A percentile compares a stretch with the other conserved stretches of the same genome.
Conservation (phyloP, 257 asterid genomes). For the Perilla frutescens region DNA sequence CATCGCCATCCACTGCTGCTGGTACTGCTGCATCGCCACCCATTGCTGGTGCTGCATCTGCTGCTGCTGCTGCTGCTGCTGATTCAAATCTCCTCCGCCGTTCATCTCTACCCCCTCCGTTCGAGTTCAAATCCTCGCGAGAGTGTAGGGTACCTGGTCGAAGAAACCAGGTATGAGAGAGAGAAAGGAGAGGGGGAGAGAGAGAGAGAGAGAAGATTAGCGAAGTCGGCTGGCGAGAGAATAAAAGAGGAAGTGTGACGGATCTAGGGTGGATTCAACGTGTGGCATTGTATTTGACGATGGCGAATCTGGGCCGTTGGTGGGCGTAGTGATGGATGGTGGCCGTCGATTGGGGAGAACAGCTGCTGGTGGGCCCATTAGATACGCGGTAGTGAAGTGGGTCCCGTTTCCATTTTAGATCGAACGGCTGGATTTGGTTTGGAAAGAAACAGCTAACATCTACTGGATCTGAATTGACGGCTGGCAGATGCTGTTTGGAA, state of each 20-base stretch:
- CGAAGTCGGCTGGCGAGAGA: constrained; percentile 50
- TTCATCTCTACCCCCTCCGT: constrained; percentile 49
- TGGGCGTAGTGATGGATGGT: background rate
- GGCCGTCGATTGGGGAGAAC: constrained; percentile 49
- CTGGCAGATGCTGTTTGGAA: constrained; percentile 33
- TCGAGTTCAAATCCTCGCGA: constrained; percentile 31
- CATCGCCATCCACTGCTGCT: constrained; percentile 98
- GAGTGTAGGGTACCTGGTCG: constrained; percentile 55
- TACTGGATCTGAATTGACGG: constrained; percentile 39
- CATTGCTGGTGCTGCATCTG: constrained; percentile 84
- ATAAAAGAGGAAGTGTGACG: constrained; percentile 42
- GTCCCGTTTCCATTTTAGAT: constrained; percentile 39
- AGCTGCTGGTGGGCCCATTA: constrained; percentile 41
- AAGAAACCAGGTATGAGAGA: constrained; percentile 43
- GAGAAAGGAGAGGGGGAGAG: too few relatives aligned
- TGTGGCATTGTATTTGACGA: constrained; percentile 49
- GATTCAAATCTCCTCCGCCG: constrained; percentile 85
- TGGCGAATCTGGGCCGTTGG: constrained; percentile 43
- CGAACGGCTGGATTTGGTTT: constrained; percentile 47
- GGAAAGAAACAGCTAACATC: constrained; percentile 28
- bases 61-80: constrained; percentile 56
- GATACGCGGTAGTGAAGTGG: constrained; percentile 57
- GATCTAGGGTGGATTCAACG: constrained; percentile 80
- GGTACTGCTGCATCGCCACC: constrained; percentile 97
- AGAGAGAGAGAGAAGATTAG: constrained; percentile 35